Evolutionary conservation across 352 stramenopile genomes (phyloP), one percentile per base, ranked within the genome.

Genomic region (Phytophthora foliorum): DNA sequence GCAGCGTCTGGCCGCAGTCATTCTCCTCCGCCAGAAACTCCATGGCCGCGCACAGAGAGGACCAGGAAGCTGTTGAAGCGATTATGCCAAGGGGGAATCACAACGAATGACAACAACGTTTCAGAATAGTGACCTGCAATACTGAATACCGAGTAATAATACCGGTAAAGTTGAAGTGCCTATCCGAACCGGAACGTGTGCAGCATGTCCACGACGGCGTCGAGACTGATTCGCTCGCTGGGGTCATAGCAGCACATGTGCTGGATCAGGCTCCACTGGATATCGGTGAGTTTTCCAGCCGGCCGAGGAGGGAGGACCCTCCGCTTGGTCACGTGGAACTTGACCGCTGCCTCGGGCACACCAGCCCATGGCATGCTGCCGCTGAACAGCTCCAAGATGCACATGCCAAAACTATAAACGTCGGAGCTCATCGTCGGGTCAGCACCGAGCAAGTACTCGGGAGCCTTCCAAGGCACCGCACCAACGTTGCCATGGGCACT

Each of bases 1-100:
- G 80, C 62, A 98, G 83, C 65, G 94, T 98, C 82, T 97, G 91
- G 1, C 95, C 96, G 85, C 96, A 99, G 61, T 98, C 84, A 67
- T 98, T 98, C 60, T 98, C 91, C 58, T 96, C 84, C 6, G 88
- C 88, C 49, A 97, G 86, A 58, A 97, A 94, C 79, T 94, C 90
- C 88, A 96, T 96, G 10, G n/a, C n/a, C n/a, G n/a, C n/a, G n/a
- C n/a, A n/a, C n/a, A 49, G 25, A 32, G 9, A 44, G 6, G 19
- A 29, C 3, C 29, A 65, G 46, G 39, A 60, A 69, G 36, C 21
- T 22, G 29, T 73, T 69, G 62, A 74, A 74, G 67, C 54, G 52
- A 61, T 74, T 57, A 50, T 38, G 48, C 7, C 24, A 24, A 38
- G 44, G 46, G 46, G 46, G 46, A 54, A 54, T 25, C 46, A 9